Evolutionary conservation across 1,284 basidiomycete species (phyloP).

Genomic region (Austroboletus novae-zelandiae): DNA sequence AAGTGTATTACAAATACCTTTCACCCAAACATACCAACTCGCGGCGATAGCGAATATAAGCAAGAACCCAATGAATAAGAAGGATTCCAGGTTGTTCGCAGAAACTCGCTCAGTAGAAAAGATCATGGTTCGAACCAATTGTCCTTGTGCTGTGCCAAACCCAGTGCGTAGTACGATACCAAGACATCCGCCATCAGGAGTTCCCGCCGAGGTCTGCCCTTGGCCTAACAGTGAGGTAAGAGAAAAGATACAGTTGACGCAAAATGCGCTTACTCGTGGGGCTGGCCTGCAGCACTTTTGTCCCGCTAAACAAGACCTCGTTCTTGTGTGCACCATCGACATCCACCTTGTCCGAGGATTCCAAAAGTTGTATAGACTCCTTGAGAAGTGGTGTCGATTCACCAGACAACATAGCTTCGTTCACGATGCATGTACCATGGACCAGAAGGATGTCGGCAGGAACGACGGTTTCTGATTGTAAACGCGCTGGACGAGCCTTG

Average conservation of each 20-base stretch:
- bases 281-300: constrained; percentile 87
- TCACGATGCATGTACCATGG: constrained; percentile 89
- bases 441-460: constrained; percentile 90
- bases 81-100: constrained; percentile 91
- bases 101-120: constrained; percentile 94
- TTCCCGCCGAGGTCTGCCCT: constrained; percentile 48
- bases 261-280: constrained; percentile 40
- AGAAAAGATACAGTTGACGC: neutral
- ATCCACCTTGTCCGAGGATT: constrained; percentile 72
- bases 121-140: constrained; percentile 95
- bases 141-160: constrained; percentile 94
- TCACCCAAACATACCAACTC: constrained; percentile 94
- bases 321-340: constrained; percentile 86
- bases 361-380: constrained; percentile 87
- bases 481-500: constrained; percentile 49
- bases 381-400: constrained; percentile 95
- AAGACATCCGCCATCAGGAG: constrained; percentile 87
- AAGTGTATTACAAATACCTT: constrained; percentile 53
- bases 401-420: constrained; percentile 96
- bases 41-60: constrained; percentile 95
- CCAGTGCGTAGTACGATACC: constrained; percentile 93
- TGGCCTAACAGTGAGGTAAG: constrained; percentile 29
- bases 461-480: constrained; percentile 80
- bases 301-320: constrained; percentile 89
- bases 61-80: constrained; percentile 95